Base-by-base conservation (phyloP, 2,329 filamentous ascomycete species). In the Geosmithia morbida region DNA sequence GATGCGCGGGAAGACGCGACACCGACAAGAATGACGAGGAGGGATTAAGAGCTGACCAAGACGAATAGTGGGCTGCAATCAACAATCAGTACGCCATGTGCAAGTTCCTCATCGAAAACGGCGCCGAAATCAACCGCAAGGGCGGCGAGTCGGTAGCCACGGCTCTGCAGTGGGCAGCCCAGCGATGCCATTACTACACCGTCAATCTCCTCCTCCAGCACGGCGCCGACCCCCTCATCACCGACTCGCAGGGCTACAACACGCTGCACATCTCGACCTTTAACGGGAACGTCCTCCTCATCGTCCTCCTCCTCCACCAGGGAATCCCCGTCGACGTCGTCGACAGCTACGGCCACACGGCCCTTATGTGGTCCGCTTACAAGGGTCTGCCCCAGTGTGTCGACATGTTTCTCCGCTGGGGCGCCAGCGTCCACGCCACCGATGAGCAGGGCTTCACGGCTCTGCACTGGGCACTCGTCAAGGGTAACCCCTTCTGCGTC, bases 11-110 rank as follows among this genome's bases (percentile, higher is more conserved):
- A 8, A 26, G 22, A 26, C 22, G 22, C 4, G 22, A 26, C 22
- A 40, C n/a, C n/a, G n/a, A n/a, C n/a, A 18, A 18, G 17, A 18
- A 40, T 4, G 40, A 42, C 40, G 7, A 18, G 10, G n/a, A 18
- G 13, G n/a, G 40, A 18, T 46, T 43, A 41, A 41, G 55, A 51
- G 53, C 48, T 45, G 37, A 46, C 22, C 22, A 26, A 26, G 22
- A 10, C 6, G 7, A 26, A n/a, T 61, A 98, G 87, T 98, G 92
- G 92, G 92, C 92, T 44, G 87, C 94, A 39, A 97, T 98, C 64
- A 98, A 98, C 69, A 97, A 97, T 61, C 92, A 96, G 63, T 94
- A 90, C 68, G 86, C 87, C 54, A 88, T 97, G 72, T 96, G 90
- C 76, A 90, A 92, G 64, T 96, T 94, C 66, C 80, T 98, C 43